Conservation (phyloP, 176 grass and related monocot species). For the Carex myosuroides region DNA sequence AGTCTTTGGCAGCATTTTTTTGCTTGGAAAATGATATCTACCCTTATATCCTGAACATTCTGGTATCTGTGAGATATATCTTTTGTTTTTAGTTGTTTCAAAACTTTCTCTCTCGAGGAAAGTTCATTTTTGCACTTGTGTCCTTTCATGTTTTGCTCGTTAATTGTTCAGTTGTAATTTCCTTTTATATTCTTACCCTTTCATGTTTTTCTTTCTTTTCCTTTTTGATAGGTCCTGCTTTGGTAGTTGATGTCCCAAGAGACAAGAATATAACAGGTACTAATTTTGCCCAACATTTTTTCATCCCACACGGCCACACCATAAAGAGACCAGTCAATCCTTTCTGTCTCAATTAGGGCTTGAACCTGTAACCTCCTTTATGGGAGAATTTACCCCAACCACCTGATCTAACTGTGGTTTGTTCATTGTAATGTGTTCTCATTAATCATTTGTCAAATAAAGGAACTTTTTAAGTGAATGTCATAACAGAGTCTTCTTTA, state of each 20-base stretch:
- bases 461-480: background rate
- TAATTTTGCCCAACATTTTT: background rate
- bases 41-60: background rate
- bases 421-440: background rate
- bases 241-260: slow-evolving; percentile 84
- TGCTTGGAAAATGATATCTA: background rate
- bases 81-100: background rate
- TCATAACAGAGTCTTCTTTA: background rate
- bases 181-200: background rate
- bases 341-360: background rate
- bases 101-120: background rate
- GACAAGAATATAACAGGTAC: slow-evolving; percentile 84
- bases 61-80: background rate
- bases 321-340: background rate
- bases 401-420: background rate
- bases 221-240: slow-evolving; percentile 58
- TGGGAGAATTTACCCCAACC: background rate
- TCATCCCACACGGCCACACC: too few species aligned
- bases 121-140: background rate
- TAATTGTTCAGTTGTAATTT: background rate
- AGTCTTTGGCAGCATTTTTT: background rate
- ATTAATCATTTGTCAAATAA: background rate
- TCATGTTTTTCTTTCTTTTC: background rate
- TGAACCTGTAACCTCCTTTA: background rate
- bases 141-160: background rate